These are phyloP conservation scores for Cucumis melo DNA, from an alignment of 306 rosid species.

Conservation along the genomic window DNA sequence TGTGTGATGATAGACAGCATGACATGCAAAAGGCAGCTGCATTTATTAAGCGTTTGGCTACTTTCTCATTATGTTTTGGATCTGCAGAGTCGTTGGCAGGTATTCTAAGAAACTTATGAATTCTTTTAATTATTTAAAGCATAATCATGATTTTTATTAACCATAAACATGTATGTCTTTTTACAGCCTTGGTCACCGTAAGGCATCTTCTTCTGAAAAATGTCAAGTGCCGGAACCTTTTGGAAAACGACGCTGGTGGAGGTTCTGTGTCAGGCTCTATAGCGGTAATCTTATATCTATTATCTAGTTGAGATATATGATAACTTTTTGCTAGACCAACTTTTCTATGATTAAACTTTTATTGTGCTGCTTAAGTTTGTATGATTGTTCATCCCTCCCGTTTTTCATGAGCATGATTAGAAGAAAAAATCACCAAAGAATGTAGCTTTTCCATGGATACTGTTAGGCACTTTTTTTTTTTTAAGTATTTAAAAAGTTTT, in stretches of 20 bases:
- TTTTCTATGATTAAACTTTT: neutral
- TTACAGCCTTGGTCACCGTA: constrained; percentile 77
- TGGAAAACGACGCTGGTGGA: constrained; percentile 93
- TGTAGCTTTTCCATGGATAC: neutral
- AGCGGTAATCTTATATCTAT: constrained; percentile 33
- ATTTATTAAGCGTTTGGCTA: constrained; percentile 78
- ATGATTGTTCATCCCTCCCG: neutral
- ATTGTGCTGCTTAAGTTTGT: neutral
- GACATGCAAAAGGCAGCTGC: constrained; percentile 99
- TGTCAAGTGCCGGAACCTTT: constrained; percentile 78
- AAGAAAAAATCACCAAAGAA: neutral
- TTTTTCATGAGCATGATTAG: neutral
- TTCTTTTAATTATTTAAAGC: neutral
- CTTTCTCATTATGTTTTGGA: constrained; percentile 57
- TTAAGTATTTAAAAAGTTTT: neutral
- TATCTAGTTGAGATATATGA: neutral
- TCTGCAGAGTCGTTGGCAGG: constrained; percentile 93
- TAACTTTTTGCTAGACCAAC: neutral
- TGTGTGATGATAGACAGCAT: constrained; percentile 92
- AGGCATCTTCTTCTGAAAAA: constrained; percentile 92
- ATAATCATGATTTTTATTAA: constrained; percentile 6
- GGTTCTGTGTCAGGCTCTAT: constrained; percentile 76
- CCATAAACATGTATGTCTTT: neutral
- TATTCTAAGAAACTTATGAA: neutral
- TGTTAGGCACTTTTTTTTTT: neutral